Evolutionary conservation across 2,329 filamentous ascomycete genomes (phyloP).

Genomic region (Paecilomyces dactylethromorphus): DNA sequence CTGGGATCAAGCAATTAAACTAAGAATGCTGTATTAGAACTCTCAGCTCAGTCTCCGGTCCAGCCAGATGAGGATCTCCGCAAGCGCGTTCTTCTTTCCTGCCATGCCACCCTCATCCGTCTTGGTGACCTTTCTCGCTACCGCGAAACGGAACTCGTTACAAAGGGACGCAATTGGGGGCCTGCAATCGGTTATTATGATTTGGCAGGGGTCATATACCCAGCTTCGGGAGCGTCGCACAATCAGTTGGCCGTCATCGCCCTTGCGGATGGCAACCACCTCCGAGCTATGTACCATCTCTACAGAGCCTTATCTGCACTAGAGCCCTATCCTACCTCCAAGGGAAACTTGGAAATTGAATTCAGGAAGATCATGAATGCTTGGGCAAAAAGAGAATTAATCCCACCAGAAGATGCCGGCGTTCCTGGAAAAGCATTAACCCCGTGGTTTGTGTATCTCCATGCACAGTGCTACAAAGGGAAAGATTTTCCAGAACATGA

Average conservation of each 20-base stretch:
- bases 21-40: constrained; percentile 29
- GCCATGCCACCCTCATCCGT: constrained; percentile 75
- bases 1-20: constrained; percentile 2
- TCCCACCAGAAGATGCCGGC: constrained; percentile 43
- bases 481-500: constrained; percentile 66
- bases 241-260: constrained; percentile 89
- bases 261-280: constrained; percentile 66
- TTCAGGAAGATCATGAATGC: constrained; percentile 60
- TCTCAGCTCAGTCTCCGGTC: constrained; percentile 40
- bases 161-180: constrained; percentile 69
- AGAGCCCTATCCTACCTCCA: constrained; percentile 67
- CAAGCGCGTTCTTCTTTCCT: constrained; percentile 62
- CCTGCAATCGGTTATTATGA: constrained; percentile 77
- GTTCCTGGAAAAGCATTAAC: constrained; percentile 54
- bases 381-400: constrained; percentile 51
- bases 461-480: constrained; percentile 77
- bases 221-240: constrained; percentile 72
- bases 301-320: constrained; percentile 74
- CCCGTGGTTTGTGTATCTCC: constrained; percentile 78
- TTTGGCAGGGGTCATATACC: constrained; percentile 71
- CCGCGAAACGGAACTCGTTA: constrained; percentile 64
- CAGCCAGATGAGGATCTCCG: constrained; percentile 47
- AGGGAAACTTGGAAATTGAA: constrained; percentile 70
- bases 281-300: constrained; percentile 82
- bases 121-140: constrained; percentile 89